Evolutionary conservation across 176 grass and related monocot genomes (phyloP), one percentile per base, ranked within the genome.

Genomic region (Thinopyrum elongatum): DNA sequence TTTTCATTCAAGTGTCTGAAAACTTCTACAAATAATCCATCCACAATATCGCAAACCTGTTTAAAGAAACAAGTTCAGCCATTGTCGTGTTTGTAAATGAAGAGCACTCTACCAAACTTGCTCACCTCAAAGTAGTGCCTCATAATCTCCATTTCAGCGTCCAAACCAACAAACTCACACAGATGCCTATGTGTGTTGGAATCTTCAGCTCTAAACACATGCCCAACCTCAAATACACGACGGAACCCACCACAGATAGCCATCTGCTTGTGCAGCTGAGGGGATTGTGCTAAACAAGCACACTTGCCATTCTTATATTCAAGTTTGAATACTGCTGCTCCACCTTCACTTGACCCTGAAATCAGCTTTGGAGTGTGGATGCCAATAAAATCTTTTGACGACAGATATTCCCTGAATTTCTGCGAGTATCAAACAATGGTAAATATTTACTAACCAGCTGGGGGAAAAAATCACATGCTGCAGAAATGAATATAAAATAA

Each of bases 121-220:
- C 78, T 41, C 83, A 94, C 96, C 91, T 98, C 96, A 82, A 94
- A 98, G 68, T 95, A 98, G 65, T 98, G 96, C 41, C 94, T 91
- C 85, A 91, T 95, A 36, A 98, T 94, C 88, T 95, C 96, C 96
- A 98, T 92, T 79, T 98, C 93, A 71, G 88, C 91, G 85, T 95
- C 96, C 73, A 98, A 79, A 10, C 93, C 92, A 55, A 94, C 84
- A 91, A 94, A 95, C 78, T 95, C 93, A 66, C 96, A 98, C 9
- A 98, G 77, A 89, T 95, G 96, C 69, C 93, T 90, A 76, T 95
- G 93, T 10, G 96, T 98, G 68, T 94, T 91, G 8, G 91, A 95
- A 55, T 95, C 89, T 36, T 95, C 93, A 5, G 96, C 93, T 79
- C 96, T 92, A 22, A 94, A 95, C 17, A 74, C 23, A 3, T 7